These are phyloP conservation scores for Globisporangium rhizosaccharum DNA, from an alignment of 352 stramenopile species.

Conservation along the genomic window DNA sequence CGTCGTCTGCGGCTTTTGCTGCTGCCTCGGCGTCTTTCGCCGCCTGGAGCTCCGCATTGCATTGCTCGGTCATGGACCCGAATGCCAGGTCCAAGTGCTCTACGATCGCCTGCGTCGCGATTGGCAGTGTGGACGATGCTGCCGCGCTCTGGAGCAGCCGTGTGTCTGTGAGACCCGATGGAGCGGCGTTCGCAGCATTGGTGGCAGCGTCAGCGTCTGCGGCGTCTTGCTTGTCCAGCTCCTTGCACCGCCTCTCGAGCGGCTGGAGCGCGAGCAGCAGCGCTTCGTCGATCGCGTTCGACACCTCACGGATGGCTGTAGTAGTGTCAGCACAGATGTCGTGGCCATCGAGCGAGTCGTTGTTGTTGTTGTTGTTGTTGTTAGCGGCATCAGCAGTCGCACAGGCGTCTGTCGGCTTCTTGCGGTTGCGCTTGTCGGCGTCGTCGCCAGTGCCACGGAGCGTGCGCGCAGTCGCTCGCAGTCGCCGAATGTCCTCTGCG, in stretches of 20 bases:
- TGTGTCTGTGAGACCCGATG: not conserved
- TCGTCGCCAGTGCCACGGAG: not conserved
- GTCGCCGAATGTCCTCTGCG: slow-evolving; percentile 27
- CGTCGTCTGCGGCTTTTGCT: slow-evolving; percentile 30
- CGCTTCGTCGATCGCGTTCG: slow-evolving; percentile 36
- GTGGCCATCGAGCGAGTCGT: too few species aligned
- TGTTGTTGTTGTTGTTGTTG: too few species aligned
- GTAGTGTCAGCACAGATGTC: not conserved
- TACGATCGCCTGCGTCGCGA: slow-evolving; percentile 33
- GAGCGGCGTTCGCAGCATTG: slow-evolving; percentile 2
- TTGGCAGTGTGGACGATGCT: slow-evolving; percentile 13
- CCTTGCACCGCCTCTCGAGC: slow-evolving; percentile 33
- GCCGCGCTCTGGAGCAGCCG: slow-evolving; percentile 5
- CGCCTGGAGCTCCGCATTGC: slow-evolving; percentile 31
- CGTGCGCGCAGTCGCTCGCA: slow-evolving; percentile 17
- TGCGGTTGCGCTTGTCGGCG: slow-evolving; percentile 4
- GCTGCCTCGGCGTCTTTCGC: slow-evolving; percentile 18
- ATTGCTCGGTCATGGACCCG: slow-evolving; percentile 24
- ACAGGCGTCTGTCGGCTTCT: not conserved
- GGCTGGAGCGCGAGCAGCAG: slow-evolving; percentile 44
- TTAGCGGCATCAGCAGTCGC: not conserved
- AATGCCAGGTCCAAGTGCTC: slow-evolving; percentile 40
- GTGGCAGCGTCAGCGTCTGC: slow-evolving; percentile 12
- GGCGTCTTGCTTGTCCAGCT: slow-evolving; percentile 25
- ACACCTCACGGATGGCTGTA: slow-evolving; percentile 26